These are phyloP conservation scores for Chamaecrista fasciculata DNA, from an alignment of 306 rosid species.

Conservation along the genomic window DNA sequence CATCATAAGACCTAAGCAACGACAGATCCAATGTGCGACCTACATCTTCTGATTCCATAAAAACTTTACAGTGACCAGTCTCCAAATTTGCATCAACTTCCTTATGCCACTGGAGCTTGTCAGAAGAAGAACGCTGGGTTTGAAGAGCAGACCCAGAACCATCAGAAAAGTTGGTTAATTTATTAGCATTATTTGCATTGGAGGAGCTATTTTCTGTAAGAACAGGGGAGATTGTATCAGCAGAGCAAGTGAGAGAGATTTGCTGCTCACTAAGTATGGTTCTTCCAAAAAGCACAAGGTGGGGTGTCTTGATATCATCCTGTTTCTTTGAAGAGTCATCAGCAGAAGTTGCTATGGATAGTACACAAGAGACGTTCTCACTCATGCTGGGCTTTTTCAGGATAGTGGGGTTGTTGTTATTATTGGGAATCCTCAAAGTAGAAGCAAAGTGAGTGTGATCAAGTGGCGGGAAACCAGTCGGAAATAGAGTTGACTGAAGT, in stretches of 20 bases:
- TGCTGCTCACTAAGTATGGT: slow-evolving; percentile 81
- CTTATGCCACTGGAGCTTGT: slow-evolving; percentile 54
- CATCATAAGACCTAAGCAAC: slow-evolving; percentile 65
- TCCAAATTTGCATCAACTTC: slow-evolving; percentile 58
- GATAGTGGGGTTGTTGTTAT: too few relatives aligned
- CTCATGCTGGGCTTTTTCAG: slow-evolving; percentile 57
- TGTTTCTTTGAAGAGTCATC: slow-evolving; percentile 47
- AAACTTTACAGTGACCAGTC: slow-evolving; percentile 77
- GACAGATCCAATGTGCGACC: slow-evolving; percentile 85
- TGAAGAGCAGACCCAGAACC: slow-evolving; percentile 51
- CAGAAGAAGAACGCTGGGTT: slow-evolving; percentile 51
- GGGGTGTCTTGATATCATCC: slow-evolving; percentile 56
- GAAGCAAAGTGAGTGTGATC: slow-evolving; percentile 52
- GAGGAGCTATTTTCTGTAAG: slow-evolving; percentile 65
- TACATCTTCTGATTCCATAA: slow-evolving; percentile 80
- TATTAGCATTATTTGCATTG: slow-evolving; percentile 68
- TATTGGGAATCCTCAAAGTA: slow-evolving; percentile 40
- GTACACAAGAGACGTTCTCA: slow-evolving; percentile 68
- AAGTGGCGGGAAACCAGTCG: slow-evolving; percentile 50
- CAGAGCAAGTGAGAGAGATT: slow-evolving; percentile 69
- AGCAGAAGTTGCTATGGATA: slow-evolving; percentile 58
- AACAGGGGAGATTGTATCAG: slow-evolving; percentile 64
- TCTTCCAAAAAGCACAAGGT: slow-evolving; percentile 77
- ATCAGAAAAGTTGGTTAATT: slow-evolving; percentile 45
- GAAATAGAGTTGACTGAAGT: slow-evolving; percentile 65